A percentile compares a stretch with the other conserved stretches of the same genome.
phyloP scores from a whole-genome alignment of 345 rosid species.

The Barbarea vulgaris region DNA sequence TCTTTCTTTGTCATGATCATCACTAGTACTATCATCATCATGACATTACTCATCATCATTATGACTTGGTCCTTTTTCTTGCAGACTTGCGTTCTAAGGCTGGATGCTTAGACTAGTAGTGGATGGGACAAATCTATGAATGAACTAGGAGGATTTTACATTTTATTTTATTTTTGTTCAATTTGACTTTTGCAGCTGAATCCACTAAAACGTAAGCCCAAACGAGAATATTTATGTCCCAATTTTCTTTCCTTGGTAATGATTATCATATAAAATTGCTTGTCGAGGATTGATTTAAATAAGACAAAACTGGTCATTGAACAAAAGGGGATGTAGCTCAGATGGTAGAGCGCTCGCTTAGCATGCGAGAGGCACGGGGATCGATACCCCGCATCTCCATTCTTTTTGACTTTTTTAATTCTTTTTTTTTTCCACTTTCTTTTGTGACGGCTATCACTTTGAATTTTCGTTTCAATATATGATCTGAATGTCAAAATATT shows the following conservation, averaged over 20 bases:
- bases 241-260: too few species aligned
- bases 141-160: background rate
- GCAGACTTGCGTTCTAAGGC: constrained; percentile 32
- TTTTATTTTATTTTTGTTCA: background rate
- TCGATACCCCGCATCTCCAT: constrained; percentile 32
- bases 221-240: background rate
- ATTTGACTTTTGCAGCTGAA: background rate
- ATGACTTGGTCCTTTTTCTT: constrained; percentile 19
- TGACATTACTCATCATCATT: background rate
- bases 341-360: constrained; percentile 93
- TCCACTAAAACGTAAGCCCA: background rate
- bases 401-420: too few species aligned
- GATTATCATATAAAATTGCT: too few species aligned
- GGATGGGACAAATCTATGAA: constrained; percentile 35
- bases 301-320: rapidly evolving
- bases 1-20: background rate
- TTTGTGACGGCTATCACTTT: background rate
- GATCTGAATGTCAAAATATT: too few species aligned
- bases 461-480: background rate
- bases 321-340: constrained; percentile 72
- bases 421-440: background rate
- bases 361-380: constrained; percentile 92
- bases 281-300: too few species aligned
- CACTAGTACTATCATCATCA: background rate
- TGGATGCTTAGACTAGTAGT: constrained; percentile 25